These are phyloP conservation scores for Martiniozyma abietophila DNA, from an alignment of 805 yeast species.

Conservation along the genomic window DNA sequence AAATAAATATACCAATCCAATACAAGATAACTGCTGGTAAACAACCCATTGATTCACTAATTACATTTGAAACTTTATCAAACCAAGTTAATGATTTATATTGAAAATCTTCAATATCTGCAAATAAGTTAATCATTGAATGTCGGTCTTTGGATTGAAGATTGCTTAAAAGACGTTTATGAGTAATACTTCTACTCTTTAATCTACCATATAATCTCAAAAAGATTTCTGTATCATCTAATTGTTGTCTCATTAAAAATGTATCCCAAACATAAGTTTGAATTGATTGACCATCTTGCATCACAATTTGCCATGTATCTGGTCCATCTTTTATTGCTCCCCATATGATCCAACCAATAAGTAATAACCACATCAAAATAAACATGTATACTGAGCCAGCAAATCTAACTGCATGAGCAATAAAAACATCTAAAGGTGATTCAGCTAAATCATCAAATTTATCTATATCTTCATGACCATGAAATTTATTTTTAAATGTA, in stretches of 20 bases:
- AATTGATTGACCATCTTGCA: conserved; percentile 34
- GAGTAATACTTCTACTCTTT: conserved; percentile 23
- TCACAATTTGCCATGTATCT: conserved; percentile 31
- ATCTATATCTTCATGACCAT: background rate
- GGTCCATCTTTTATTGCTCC: conserved; percentile 24
- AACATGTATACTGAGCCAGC: conserved; percentile 19
- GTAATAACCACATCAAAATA: conserved; percentile 19
- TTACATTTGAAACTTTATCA: conserved; percentile 24
- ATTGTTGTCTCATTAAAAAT: conserved; percentile 32
- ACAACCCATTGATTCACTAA: conserved; percentile 25
- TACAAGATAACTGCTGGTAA: conserved; percentile 24
- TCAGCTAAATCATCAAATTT: conserved; percentile 1
- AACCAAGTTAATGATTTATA: conserved; percentile 26
- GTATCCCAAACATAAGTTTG: conserved; percentile 33
- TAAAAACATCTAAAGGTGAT: conserved; percentile 11
- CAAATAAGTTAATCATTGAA: conserved; percentile 7
- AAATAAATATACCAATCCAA: conserved; percentile 31
- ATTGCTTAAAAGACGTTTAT: conserved; percentile 12
- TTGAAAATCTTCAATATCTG: conserved; percentile 1
- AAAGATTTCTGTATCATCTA: conserved; percentile 22
- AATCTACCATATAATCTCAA: conserved; percentile 21
- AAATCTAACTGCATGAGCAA: conserved; percentile 11
- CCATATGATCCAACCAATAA: conserved; percentile 15
- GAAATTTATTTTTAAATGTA: too few relatives aligned
- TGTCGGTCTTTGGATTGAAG: background rate